Conservation (phyloP, 2,329 filamentous ascomycete genomes). For the Arthrinium phaeospermum region DNA sequence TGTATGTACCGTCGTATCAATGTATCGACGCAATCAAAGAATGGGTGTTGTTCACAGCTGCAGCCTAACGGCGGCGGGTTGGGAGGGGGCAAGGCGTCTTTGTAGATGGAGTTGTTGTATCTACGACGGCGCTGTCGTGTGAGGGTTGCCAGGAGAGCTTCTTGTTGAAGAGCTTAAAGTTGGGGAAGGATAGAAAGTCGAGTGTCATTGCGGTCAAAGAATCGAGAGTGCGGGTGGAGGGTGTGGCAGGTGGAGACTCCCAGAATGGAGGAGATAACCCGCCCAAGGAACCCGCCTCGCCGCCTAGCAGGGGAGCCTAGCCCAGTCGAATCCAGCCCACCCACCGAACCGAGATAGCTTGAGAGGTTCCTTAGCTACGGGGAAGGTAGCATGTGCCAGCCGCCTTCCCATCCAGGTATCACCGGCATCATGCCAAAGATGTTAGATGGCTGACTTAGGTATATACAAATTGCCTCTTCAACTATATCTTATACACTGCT, state of each 20-base stretch:
- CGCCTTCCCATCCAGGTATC: no score
- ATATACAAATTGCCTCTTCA: background rate
- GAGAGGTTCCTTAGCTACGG: background rate
- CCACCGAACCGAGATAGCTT: constrained; percentile 7
- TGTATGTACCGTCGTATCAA: background rate
- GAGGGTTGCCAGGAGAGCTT: constrained; percentile 1
- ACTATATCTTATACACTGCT: background rate
- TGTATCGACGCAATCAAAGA: background rate
- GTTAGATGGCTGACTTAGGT: no score
- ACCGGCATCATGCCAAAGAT: background rate
- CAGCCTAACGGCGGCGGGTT: background rate
- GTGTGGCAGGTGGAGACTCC: constrained; percentile 9
- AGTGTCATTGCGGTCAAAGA: constrained; percentile 14
- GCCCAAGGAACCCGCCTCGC: background rate
- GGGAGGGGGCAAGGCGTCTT: background rate
- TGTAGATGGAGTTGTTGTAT: background rate
- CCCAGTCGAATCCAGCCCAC: background rate
- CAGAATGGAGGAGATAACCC: constrained; percentile 15
- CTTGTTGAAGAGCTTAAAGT: background rate
- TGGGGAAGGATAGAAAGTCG: constrained; percentile 1
- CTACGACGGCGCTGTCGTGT: background rate
- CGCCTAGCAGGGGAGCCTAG: constrained; percentile 7
- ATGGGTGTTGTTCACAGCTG: background rate
- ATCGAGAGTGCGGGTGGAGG: constrained; percentile 7
- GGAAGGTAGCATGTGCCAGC: background rate